Evolutionary conservation across 192 early-diverging fungal species (phyloP), one percentile per base, ranked within the genome.

Genomic region (Backusella morwellensis): DNA sequence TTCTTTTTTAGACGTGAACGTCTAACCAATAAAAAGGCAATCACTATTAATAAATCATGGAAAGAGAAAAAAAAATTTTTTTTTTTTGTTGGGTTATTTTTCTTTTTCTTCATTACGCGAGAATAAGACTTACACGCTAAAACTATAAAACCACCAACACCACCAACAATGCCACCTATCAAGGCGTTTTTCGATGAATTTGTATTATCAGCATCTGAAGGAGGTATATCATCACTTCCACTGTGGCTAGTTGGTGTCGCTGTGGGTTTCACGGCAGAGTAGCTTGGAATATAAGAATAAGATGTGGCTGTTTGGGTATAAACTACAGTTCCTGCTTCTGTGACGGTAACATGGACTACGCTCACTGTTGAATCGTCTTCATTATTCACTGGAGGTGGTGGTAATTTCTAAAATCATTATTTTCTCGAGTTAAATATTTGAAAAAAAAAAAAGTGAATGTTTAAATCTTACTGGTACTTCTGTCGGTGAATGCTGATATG

Each of bases 281-380:
- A 63, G n/a, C 23, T 63, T 29, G 56, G 56, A 4, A 63, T 26
- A 29, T 63, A 63, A 8, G 56, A 63, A 29, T 63, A 63, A 63
- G 56, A 63, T 15, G 56, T 63, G 56, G 56, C 56, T 23, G 56
- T 63, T 23, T 63, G 56, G 56, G 56, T 63, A 63, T 63, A 63
- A 26, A 63, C 21, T 29, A 29, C 56, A 63, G 23, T 63, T 29
- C 56, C 56, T 63, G 56, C 21, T 29, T 63, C 56, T 23, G 56
- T 63, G 56, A 63, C 3, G 2, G 56, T 63, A 29, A 63, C 56
- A 26, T 63, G 56, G 26, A 63, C 56, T 26, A 63, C 21, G 26
- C 56, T 63, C 3, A 63, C 12, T 7, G 19, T 63, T 63, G 56
- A 21, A 1, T 23, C 54, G 19, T 56, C 54, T 56, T 56, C 54